Conservation (phyloP, 2,329 filamentous ascomycete genomes). For the Phialocephala sp. region DNA sequence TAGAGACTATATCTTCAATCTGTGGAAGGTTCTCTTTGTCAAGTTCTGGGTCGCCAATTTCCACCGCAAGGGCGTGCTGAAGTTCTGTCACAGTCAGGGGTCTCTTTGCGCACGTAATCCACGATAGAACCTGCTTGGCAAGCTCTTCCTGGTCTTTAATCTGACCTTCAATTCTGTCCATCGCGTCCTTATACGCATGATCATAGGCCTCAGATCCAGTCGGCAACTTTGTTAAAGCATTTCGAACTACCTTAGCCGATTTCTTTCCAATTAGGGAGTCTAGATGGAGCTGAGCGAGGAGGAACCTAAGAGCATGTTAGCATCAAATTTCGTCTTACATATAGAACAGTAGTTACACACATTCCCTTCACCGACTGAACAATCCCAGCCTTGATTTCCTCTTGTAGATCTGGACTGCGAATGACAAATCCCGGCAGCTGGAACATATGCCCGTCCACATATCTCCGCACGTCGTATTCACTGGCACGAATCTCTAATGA, state of each 20-base stretch:
- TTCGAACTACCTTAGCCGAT: conserved; percentile 43
- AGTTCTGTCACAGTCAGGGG: conserved; percentile 46
- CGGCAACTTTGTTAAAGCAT: conserved; percentile 42
- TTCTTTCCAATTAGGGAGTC: conserved; percentile 43
- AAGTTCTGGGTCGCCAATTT: conserved; percentile 30
- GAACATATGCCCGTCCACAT: conserved; percentile 37
- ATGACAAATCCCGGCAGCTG: conserved; percentile 27
- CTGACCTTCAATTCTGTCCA: conserved; percentile 51
- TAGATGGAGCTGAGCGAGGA: conserved; percentile 29
- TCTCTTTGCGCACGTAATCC: conserved; percentile 41
- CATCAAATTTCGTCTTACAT: too few species aligned
- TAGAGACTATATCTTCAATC: conserved; percentile 30
- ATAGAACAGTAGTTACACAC: too few species aligned
- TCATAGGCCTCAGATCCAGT: conserved; percentile 44
- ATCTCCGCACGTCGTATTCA: conserved; percentile 40
- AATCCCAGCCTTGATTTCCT: conserved; percentile 30
- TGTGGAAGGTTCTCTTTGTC: conserved; percentile 26
- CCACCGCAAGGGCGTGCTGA: conserved; percentile 50
- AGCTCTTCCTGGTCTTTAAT: not conserved
- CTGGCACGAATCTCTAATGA: conserved; percentile 41
- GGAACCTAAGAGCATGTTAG: too few species aligned
- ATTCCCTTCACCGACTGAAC: conserved; percentile 34
- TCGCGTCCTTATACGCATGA: conserved; percentile 48
- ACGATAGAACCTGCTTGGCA: conserved; percentile 15
- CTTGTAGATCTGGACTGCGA: conserved; percentile 28